Base-by-base conservation (phyloP, 768 basidiomycete genomes). In the Leucocoprinus birnbaumii region DNA sequence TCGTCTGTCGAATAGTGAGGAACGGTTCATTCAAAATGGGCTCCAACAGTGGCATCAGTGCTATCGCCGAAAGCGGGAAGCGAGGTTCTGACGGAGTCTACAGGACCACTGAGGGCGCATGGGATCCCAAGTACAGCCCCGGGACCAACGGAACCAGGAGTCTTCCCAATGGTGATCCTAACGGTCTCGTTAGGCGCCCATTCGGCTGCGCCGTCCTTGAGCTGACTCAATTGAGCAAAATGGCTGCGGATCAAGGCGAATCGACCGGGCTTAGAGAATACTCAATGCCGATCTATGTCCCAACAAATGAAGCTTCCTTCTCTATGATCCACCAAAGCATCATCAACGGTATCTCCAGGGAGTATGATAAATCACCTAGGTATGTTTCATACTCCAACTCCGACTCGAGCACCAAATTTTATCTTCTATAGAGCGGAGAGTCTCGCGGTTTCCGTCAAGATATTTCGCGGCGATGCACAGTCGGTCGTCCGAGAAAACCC, bases 131-230 rank as follows among this genome's bases (percentile, higher is more conserved):
- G 27, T 59, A 64, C 42, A 62, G 65, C 37, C 68, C 69, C 51
- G 58, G 63, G 3, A 31, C 49, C 22, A 58, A 59, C 35, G 57
- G 57, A 13, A 50, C 56, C 9, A 47, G 47, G 16, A 49, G 19
- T 18, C 6, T 13, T 3, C 14, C 21, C 22, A 61, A 66, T 58
- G 55, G 64, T 40, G 48, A 58, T 42, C 56, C 45, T 22, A 82
- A 82, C 9, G 54, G 62, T n/a, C 66, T 71, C 7, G 89, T 88
- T 63, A 82, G 96, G 35, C 76, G 96, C 48, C 96, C 96, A 0
- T 94, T 98, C 65, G 96, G 94, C n/a, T 97, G 94, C 65, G 96
- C 96, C 2, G 87, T 97, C 9, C 72, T 98, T 51, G 92, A 97
- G 63, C 71, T 98, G 37, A 83, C 84, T 0, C 89, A 91, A 62